A percentile compares a stretch with the other conserved stretches of the same genome.
phyloP scores from a whole-genome alignment of 192 early-diverging fungal species.

The Rhizophagus sp. region DNA sequence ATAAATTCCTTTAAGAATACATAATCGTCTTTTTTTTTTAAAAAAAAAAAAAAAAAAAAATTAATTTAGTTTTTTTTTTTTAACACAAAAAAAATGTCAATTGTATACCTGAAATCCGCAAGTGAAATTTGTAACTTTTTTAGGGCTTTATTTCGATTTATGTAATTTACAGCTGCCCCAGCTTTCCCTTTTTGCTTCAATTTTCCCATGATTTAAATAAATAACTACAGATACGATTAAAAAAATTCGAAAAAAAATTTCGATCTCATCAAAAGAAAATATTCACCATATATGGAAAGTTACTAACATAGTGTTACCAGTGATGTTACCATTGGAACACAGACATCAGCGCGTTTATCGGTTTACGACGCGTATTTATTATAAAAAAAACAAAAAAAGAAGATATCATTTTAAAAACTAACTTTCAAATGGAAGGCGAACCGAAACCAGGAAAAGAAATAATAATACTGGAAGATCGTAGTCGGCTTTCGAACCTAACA shows the following conservation, averaged over 20 bases:
- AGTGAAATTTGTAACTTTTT: constrained; percentile 94
- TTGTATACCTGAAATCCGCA: constrained; percentile 82
- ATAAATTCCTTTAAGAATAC: constrained; percentile 99
- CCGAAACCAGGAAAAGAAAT: not conserved
- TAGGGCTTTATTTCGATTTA: constrained; percentile 85
- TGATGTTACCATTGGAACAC: too few relatives aligned
- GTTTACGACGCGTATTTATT: too few relatives aligned
- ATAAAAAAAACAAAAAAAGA: too few relatives aligned
- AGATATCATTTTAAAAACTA: too few relatives aligned
- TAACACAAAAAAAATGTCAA: not conserved
- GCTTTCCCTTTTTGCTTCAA: constrained; percentile 83
- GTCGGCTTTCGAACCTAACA: not conserved
- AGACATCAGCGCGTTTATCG: too few relatives aligned
- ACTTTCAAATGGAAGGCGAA: not conserved
- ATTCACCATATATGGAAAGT: too few relatives aligned
- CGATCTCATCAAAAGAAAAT: not conserved
- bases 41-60: not conserved
- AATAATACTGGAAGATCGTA: not conserved
- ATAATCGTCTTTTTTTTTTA: constrained; percentile 69
- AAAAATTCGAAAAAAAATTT: not conserved
- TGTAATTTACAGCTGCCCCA: constrained; percentile 89
- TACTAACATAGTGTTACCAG: too few relatives aligned
- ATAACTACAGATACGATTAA: not conserved
- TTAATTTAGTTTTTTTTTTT: not conserved
- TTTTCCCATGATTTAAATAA: constrained; percentile 53